Evolutionary conservation across 352 stramenopile genomes (phyloP).

Genomic region (Pseudoperonospora humuli): DNA sequence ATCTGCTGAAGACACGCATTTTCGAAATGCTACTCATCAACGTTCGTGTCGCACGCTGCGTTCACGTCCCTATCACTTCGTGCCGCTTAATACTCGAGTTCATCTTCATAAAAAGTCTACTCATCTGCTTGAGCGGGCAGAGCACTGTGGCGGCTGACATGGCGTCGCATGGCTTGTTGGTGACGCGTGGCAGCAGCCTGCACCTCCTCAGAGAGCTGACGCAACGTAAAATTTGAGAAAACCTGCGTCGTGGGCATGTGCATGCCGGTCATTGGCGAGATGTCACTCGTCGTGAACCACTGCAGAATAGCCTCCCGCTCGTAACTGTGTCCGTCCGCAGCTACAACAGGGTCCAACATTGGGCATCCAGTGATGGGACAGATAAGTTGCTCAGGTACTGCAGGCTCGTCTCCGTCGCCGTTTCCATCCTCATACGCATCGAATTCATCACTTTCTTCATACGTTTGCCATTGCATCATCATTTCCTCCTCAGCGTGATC

Average conservation of each 20-base stretch:
- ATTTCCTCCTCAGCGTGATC: slow-evolving; percentile 26
- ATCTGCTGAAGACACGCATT: slow-evolving; percentile 9
- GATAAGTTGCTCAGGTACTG: slow-evolving; percentile 52
- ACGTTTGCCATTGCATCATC: slow-evolving; percentile 27
- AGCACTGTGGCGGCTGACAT: slow-evolving; percentile 6
- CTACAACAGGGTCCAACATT: slow-evolving; percentile 95
- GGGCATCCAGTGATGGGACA: slow-evolving; percentile 93
- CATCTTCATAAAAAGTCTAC: slow-evolving; percentile 3
- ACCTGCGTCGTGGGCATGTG: slow-evolving; percentile 67
- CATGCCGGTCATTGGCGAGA: slow-evolving; percentile 71
- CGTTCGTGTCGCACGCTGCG: background rate
- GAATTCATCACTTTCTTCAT: slow-evolving; percentile 22
- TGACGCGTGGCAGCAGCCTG: slow-evolving; percentile 24
- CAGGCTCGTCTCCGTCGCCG: slow-evolving; percentile 17
- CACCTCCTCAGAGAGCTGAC: slow-evolving; percentile 57
- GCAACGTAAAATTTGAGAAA: slow-evolving; percentile 68
- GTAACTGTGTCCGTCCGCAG: slow-evolving; percentile 96
- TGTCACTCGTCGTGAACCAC: slow-evolving; percentile 87
- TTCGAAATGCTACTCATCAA: no score
- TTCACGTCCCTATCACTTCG: slow-evolving; percentile 14
- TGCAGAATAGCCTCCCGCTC: slow-evolving; percentile 90
- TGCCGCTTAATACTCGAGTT: slow-evolving; percentile 13
- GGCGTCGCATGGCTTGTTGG: slow-evolving; percentile 15
- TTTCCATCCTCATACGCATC: slow-evolving; percentile 6
- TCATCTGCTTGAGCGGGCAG: slow-evolving; percentile 4